Evolutionary conservation across 768 basidiomycete genomes (phyloP).

Genomic region (Hericium alpestre): DNA sequence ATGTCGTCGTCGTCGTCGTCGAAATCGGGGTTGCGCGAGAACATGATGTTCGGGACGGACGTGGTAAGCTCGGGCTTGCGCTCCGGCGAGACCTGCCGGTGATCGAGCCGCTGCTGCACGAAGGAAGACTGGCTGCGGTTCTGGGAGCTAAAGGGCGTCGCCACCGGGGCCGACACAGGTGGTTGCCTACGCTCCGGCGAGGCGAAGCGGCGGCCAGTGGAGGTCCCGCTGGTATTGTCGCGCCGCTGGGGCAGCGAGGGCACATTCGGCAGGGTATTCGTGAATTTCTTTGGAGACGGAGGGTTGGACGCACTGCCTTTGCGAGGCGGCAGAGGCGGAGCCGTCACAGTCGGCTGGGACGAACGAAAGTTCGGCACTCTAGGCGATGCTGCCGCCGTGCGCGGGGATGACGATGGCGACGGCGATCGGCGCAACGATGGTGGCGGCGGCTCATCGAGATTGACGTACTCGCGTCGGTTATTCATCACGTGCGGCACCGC

Average conservation of each 20-base stretch:
- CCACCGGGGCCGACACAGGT: background rate
- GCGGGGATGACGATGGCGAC: conserved; percentile 6
- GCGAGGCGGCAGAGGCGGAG: conserved; percentile 1
- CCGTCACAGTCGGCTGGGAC: background rate
- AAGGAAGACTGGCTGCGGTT: background rate
- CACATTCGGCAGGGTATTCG: conserved; percentile 2
- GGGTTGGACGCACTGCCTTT: conserved; percentile 8
- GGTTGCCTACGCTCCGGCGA: background rate
- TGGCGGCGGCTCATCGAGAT: conserved; percentile 13
- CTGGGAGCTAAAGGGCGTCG: background rate
- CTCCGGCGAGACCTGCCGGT: background rate
- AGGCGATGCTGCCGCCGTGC: background rate
- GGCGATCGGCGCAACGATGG: conserved; percentile 13
- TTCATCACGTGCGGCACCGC: background rate
- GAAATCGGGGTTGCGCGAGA: background rate
- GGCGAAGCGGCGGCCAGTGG: background rate
- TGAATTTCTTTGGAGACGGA: conserved; percentile 10
- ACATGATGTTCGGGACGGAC: conserved; percentile 1
- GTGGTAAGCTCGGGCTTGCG: background rate
- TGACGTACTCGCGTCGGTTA: conserved; percentile 9
- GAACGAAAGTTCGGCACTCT: background rate
- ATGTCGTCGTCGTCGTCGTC: background rate
- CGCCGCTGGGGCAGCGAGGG: background rate
- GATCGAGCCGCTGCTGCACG: background rate
- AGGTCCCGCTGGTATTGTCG: background rate